Evolutionary conservation across 2,329 filamentous ascomycete species (phyloP).

Genomic region (Pyrenochaeta sp.): DNA sequence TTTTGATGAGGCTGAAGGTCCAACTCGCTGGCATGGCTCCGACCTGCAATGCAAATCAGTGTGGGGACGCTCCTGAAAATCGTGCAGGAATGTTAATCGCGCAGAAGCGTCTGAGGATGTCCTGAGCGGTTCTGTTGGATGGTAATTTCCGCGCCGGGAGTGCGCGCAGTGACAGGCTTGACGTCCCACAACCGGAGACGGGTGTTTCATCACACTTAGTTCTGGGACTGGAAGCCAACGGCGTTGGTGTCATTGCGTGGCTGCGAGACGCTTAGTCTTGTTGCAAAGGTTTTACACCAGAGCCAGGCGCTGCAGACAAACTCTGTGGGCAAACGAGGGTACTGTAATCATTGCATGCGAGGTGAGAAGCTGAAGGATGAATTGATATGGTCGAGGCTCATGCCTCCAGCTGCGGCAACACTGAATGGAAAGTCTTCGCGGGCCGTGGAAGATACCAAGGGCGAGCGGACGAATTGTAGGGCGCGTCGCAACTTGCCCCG

Average conservation of each 20-base stretch:
- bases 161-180: conserved; percentile 21
- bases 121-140: conserved; percentile 7
- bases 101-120: neutral
- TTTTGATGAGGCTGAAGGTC: conserved; percentile 5
- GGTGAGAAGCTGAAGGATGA: conserved; percentile 4
- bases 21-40: neutral
- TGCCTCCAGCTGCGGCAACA: neutral
- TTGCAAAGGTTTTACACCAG: neutral
- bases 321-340: neutral
- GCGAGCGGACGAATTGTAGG: conserved; percentile 9
- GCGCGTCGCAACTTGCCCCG: conserved; percentile 9
- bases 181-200: conserved; percentile 17
- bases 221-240: conserved; percentile 1
- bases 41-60: neutral
- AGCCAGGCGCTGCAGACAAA: neutral
- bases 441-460: neutral
- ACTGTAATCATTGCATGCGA: neutral
- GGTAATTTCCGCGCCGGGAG: conserved; percentile 14
- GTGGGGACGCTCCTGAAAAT: conserved; percentile 7
- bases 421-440: conserved; percentile 1
- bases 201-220: conserved; percentile 8
- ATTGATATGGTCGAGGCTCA: neutral
- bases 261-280: neutral
- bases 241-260: neutral
- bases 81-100: conserved; percentile 4